Evolutionary conservation across 140 eudicot genomes (phyloP), one percentile per base, ranked within the genome.

Genomic region (Erigeron philadelphicus): DNA sequence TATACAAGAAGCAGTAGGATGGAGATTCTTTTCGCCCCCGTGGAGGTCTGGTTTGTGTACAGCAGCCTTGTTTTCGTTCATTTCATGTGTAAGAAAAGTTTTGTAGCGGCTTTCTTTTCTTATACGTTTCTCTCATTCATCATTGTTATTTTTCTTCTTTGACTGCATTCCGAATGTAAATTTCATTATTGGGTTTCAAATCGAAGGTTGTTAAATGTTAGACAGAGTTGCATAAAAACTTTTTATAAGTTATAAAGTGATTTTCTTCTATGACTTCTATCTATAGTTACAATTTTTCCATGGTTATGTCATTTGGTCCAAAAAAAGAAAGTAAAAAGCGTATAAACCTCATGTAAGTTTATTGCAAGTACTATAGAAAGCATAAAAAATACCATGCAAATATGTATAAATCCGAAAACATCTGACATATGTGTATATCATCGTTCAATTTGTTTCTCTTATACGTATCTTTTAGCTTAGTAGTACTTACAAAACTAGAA

Each of bases 21-120:
- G 52, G 25, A 6, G 72, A 69, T 54, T 76, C 72, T 76, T 77
- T 73, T 44, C 68, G 49, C 31, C 54, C 54, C 53, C 8, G 58
- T 43, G 66, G 61, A 74, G 76, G 70, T 70, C 47, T 70, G 66
- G 81, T 59, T 75, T 74, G 78, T 89, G 95, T 84, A 87, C 90
- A 87, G 90, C 80, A 31, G 38, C 83, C 80, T 79, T 66, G 59
- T 66, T 77, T 84, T 79, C 75, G 68, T 79, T 81, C 12, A 54
- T 31, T 69, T 70, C 68, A 72, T 66, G 82, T 82, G 95, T 82
- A 87, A 84, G 95, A 77, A 88, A 89, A 84, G 89, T 89, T 89
- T 86, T 90, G 96, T 89, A 84, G 96, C 63, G 85, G 71, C 76
- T 69, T 72, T 67, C 82, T 63, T 78, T 76, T 81, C 85, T 72